Evolutionary conservation across 305 asterid species (phyloP).

Genomic region (Coffea humblotiana): DNA sequence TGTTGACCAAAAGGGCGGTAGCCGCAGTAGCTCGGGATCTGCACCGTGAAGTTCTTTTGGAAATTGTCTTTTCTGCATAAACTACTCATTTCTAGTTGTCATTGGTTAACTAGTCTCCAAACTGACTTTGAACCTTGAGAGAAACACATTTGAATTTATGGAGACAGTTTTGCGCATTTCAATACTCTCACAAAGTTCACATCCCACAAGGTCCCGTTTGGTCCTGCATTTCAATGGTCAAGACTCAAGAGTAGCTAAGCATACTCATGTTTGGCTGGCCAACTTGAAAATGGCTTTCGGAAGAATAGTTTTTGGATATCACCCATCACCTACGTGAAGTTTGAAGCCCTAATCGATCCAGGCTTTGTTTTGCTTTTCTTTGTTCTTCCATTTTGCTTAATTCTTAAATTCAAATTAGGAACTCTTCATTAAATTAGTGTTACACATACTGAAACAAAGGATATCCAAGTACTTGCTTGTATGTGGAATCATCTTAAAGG

Average conservation of each 20-base stretch:
- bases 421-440: too few species aligned
- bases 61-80: background rate
- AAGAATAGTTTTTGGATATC: background rate
- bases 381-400: too few species aligned
- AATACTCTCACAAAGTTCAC: background rate
- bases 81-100: conserved; percentile 2
- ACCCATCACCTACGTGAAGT: too few species aligned
- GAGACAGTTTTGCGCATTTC: background rate
- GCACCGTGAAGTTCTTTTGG: background rate
- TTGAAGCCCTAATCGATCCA: too few species aligned
- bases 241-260: background rate
- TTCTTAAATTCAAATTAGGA: too few species aligned
- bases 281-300: background rate
- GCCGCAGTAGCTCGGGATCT: conserved; percentile 7
- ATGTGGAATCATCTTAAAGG: too few species aligned
- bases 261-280: background rate
- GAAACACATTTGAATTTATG: conserved; percentile 9
- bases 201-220: background rate
- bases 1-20: background rate
- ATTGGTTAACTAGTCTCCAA: conserved; percentile 20
- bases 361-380: too few species aligned
- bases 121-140: conserved; percentile 15
- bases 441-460: too few species aligned
- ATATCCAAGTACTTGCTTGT: too few species aligned
- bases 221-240: background rate